phyloP scores from a whole-genome alignment of 331 rosid genomes.

The Prunus yedoensis region DNA sequence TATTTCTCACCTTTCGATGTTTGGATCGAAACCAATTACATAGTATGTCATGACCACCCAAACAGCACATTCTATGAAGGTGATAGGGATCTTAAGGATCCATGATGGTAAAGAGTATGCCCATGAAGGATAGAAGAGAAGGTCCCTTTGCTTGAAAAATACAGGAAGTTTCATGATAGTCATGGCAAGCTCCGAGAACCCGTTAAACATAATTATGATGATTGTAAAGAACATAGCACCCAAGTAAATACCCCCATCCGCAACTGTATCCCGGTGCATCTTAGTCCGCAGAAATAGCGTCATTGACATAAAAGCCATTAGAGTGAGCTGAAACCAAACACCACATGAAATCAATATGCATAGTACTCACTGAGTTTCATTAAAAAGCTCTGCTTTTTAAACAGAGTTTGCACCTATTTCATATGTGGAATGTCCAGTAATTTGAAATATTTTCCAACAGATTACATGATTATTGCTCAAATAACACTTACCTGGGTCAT shows the following conservation, averaged over 20 bases:
- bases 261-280: conserved; percentile 31
- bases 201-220: conserved; percentile 43
- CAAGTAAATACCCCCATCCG: conserved; percentile 32
- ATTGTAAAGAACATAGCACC: conserved; percentile 42
- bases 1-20: conserved; percentile 29
- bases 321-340: conserved; percentile 17
- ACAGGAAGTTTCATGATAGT: conserved; percentile 50
- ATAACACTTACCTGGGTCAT: conserved; percentile 26
- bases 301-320: conserved; percentile 30
- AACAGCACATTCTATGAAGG: conserved; percentile 39
- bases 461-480: not conserved
- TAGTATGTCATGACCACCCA: conserved; percentile 44
- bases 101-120: conserved; percentile 41
- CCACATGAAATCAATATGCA: not conserved
- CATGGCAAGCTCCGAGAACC: conserved; percentile 42
- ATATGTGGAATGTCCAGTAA: not conserved
- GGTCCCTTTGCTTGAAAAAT: conserved; percentile 57
- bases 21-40: conserved; percentile 42
- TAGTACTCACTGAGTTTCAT: not conserved
- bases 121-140: conserved; percentile 51
- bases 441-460: not conserved
- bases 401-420: not conserved
- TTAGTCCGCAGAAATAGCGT: conserved; percentile 42
- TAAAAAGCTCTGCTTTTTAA: not conserved
- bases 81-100: conserved; percentile 42